Conservation (phyloP, 225 moss, liverwort and hornwort genomes). For the Ulota crispa region DNA sequence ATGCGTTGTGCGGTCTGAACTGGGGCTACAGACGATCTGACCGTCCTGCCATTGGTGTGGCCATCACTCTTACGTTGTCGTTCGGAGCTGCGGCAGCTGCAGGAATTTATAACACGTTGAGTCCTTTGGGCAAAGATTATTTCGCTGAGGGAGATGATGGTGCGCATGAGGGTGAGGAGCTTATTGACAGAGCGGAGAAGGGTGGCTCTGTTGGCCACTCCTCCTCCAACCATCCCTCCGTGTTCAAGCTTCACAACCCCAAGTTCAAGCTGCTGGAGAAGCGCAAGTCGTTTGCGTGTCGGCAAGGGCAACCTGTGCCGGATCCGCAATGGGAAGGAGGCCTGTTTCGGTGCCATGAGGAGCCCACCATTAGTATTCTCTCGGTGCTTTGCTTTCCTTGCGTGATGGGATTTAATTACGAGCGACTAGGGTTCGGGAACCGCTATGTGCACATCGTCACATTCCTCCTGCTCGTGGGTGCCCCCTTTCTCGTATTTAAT, state of each 20-base stretch:
- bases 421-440: conserved; percentile 94
- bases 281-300: conserved; percentile 67
- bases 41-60: conserved; percentile 82
- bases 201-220: conserved; percentile 20
- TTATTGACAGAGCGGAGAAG: conserved; percentile 21
- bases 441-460: conserved; percentile 82
- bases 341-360: conserved; percentile 54
- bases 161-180: conserved; percentile 34
- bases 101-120: conserved; percentile 71
- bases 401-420: conserved; percentile 92
- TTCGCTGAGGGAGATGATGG: too few relatives aligned
- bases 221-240: conserved; percentile 31
- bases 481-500: conserved; percentile 83
- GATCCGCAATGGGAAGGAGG: conserved; percentile 85
- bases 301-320: conserved; percentile 58
- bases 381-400: conserved; percentile 66
- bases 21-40: conserved; percentile 80
- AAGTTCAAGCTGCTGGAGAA: conserved; percentile 75
- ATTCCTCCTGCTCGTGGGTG: conserved; percentile 70
- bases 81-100: conserved; percentile 78
- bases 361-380: conserved; percentile 68
- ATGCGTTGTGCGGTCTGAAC: conserved; percentile 79
- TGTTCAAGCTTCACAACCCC: conserved; percentile 48
- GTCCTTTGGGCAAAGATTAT: conserved; percentile 85
- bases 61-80: conserved; percentile 55